Evolutionary conservation across 352 stramenopile genomes (phyloP).

Genomic region (Pythium phragmiticola): DNA sequence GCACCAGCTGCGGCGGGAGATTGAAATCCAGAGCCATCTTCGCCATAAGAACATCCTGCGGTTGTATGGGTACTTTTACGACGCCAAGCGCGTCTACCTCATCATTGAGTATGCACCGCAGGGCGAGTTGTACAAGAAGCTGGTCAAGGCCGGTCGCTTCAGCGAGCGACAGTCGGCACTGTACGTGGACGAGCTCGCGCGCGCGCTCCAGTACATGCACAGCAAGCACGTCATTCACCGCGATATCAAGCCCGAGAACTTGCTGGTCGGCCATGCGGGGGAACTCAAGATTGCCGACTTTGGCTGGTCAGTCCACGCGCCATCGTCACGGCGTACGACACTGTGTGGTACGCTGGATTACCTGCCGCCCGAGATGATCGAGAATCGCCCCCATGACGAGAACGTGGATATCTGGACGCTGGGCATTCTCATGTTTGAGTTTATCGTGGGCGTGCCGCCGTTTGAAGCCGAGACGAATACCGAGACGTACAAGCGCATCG

Average conservation of each 20-base stretch:
- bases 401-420: constrained; percentile 98
- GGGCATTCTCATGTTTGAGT: constrained; percentile 99
- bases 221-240: constrained; percentile 99
- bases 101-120: constrained; percentile 99
- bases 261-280: constrained; percentile 93
- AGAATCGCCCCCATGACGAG: constrained; percentile 97
- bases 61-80: constrained; percentile 99
- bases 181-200: constrained; percentile 95
- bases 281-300: constrained; percentile 99
- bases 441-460: constrained; percentile 95
- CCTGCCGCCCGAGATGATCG: constrained; percentile 99
- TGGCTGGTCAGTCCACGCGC: constrained; percentile 99
- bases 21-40: constrained; percentile 99
- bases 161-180: constrained; percentile 89
- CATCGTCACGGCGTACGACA: constrained; percentile 95
- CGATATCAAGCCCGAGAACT: constrained; percentile 99
- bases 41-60: constrained; percentile 97
- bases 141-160: constrained; percentile 92
- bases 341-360: constrained; percentile 99
- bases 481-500: constrained; percentile 97
- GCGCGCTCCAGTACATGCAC: constrained; percentile 97
- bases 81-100: constrained; percentile 98
- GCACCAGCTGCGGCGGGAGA: constrained; percentile 98
- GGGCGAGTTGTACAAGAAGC: constrained; percentile 98
- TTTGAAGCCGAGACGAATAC: constrained; percentile 97